A percentile compares a stretch with the other conserved stretches of the same genome.
phyloP scores from a whole-genome alignment of 495 filamentous ascomycete genomes.

The Penicillium ucsense region DNA sequence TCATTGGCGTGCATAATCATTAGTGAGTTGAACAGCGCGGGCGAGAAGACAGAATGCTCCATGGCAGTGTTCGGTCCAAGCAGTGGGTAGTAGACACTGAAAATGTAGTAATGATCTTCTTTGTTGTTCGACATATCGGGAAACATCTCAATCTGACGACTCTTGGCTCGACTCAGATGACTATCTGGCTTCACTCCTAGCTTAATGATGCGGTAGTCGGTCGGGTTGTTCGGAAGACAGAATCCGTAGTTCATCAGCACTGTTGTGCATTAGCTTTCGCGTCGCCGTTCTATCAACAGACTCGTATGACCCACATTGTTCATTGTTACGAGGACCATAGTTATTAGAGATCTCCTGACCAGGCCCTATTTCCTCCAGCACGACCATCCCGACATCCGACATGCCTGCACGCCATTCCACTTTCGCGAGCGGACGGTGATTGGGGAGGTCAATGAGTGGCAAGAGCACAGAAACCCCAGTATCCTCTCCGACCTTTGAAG shows the following conservation, averaged over 20 bases:
- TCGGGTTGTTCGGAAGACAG: slow-evolving; percentile 46
- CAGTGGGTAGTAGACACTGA: slow-evolving; percentile 36
- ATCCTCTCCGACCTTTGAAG: slow-evolving; percentile 21
- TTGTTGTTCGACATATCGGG: slow-evolving; percentile 18
- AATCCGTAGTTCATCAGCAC: slow-evolving; percentile 65
- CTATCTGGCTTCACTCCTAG: slow-evolving; percentile 33
- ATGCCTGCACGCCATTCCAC: slow-evolving; percentile 51
- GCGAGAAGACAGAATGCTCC: slow-evolving; percentile 38
- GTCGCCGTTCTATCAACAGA: not conserved
- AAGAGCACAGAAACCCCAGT: slow-evolving; percentile 43
- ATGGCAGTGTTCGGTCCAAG: slow-evolving; percentile 23
- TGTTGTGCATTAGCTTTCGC: slow-evolving; percentile 9
- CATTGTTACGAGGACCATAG: slow-evolving; percentile 59
- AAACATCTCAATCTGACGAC: slow-evolving; percentile 25
- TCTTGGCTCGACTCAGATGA: slow-evolving; percentile 28
- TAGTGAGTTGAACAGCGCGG: slow-evolving; percentile 34
- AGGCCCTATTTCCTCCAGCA: slow-evolving; percentile 33
- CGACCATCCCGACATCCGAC: slow-evolving; percentile 36
- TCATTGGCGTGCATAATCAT: slow-evolving; percentile 33
- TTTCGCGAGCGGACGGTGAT: slow-evolving; percentile 47
- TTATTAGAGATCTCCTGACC: slow-evolving; percentile 57
- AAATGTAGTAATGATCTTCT: slow-evolving; percentile 39
- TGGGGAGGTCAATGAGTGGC: slow-evolving; percentile 51
- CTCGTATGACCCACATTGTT: slow-evolving; percentile 40
- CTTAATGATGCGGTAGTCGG: slow-evolving; percentile 42